Conservation (phyloP, 768 basidiomycete genomes). For the Macrolepiota dolichaula region DNA sequence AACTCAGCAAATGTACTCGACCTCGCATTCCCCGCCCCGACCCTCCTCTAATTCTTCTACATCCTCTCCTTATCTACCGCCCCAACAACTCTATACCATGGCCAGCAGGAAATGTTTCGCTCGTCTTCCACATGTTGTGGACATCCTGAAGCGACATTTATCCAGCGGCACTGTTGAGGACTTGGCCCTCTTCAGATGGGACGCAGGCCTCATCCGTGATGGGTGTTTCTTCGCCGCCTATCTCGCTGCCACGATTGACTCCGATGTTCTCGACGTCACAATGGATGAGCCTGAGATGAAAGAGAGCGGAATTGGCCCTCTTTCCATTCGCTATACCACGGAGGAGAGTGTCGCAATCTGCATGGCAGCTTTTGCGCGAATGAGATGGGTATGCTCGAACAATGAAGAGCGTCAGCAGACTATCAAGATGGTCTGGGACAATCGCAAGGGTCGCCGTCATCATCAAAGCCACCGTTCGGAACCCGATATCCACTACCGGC, state of each 20-base stretch:
- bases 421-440: conserved; percentile 51
- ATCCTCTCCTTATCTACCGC: conserved; percentile 42
- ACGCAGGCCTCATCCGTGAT: conserved; percentile 82
- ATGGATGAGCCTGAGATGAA: conserved; percentile 32
- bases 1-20: conserved; percentile 31
- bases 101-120: conserved; percentile 49
- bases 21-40: conserved; percentile 39
- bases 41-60: conserved; percentile 39
- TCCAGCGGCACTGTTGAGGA: conserved; percentile 25
- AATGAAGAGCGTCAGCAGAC: conserved; percentile 69
- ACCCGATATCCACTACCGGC: conserved; percentile 12
- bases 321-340: conserved; percentile 23
- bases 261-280: conserved; percentile 31
- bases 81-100: conserved; percentile 42
- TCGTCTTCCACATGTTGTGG: conserved; percentile 47
- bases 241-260: conserved; percentile 63
- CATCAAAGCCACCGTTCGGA: conserved; percentile 19
- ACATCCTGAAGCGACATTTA: conserved; percentile 50
- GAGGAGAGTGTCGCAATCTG: conserved; percentile 56
- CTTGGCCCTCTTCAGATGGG: conserved; percentile 72
- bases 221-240: conserved; percentile 88
- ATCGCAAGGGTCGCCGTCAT: conserved; percentile 32
- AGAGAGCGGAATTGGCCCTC: conserved; percentile 26
- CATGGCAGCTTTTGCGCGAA: conserved; percentile 71
- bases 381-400: conserved; percentile 80